Evolutionary conservation across 768 basidiomycete species (phyloP).

Genomic region (Xerocomellus intermedius): DNA sequence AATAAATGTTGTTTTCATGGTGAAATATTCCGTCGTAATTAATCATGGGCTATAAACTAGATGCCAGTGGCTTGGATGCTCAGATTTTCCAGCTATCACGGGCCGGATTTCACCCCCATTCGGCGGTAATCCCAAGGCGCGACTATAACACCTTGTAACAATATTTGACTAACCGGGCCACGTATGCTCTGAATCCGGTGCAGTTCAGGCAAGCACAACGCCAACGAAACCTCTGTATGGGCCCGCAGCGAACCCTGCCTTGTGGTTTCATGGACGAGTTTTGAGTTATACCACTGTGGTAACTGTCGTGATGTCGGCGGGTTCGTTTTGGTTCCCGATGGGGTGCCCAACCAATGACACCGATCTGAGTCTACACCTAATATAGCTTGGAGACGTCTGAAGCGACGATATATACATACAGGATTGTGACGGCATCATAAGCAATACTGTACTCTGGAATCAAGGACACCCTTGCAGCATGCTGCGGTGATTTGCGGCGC

Average conservation of each 20-base stretch:
- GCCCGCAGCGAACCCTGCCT: background rate
- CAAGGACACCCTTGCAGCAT: background rate
- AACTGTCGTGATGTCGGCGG: background rate
- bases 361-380: background rate
- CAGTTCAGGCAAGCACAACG: slow-evolving; percentile 2
- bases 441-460: background rate
- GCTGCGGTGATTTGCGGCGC: slow-evolving; percentile 6
- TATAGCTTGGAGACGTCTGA: background rate
- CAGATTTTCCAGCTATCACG: background rate
- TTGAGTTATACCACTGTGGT: background rate
- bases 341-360: background rate
- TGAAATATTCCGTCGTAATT: background rate
- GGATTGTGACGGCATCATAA: slow-evolving; percentile 3
- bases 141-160: background rate
- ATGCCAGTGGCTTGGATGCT: too few species aligned
- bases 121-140: background rate
- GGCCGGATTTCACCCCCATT: background rate
- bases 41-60: background rate
- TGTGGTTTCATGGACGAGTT: slow-evolving; percentile 6
- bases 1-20: background rate
- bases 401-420: background rate
- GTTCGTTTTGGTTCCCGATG: background rate
- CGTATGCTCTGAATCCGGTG: too few species aligned
- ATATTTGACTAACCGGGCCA: background rate
- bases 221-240: background rate